Percentiles rank a stretch among this genome's conserved stretches.
These are phyloP conservation scores for Trifolium dubium DNA, from an alignment of 306 rosid species.

Conservation along the genomic window DNA sequence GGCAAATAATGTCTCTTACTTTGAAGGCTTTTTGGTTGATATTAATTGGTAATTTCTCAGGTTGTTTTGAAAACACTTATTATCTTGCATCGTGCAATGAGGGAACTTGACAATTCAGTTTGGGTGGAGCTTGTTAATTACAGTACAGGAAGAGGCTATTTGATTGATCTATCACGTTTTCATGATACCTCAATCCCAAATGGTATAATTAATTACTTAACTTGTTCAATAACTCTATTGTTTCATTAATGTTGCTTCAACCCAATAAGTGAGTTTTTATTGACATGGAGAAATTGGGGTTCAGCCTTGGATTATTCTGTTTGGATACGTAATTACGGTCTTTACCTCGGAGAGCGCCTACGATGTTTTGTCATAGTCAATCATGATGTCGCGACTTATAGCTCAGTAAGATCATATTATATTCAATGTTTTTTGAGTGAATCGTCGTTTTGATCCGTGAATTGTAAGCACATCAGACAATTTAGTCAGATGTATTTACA, in stretches of 20 bases:
- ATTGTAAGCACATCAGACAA: background rate
- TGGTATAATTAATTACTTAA: conserved; percentile 48
- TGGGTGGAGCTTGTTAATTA: conserved; percentile 69
- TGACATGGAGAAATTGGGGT: conserved; percentile 18
- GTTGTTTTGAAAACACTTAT: conserved; percentile 76
- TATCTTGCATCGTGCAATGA: conserved; percentile 82
- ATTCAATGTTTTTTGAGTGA: background rate
- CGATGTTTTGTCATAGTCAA: conserved; percentile 64
- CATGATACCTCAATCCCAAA: conserved; percentile 64
- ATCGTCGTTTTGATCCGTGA: background rate
- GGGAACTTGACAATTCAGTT: conserved; percentile 88
- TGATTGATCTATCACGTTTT: conserved; percentile 71
- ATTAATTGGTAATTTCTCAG: conserved; percentile 46
- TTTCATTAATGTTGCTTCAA: background rate
- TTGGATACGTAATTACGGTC: conserved; percentile 76
- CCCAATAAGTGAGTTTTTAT: conserved; percentile 13
- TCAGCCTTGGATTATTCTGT: conserved; percentile 73
- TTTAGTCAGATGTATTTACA: background rate
- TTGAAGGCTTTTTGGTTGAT: background rate
- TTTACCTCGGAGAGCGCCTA: conserved; percentile 84
- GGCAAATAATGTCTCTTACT: no score
- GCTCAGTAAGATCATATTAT: conserved; percentile 55
- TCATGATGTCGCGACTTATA: conserved; percentile 69
- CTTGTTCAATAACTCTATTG: background rate
- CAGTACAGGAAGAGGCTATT: conserved; percentile 58